These are phyloP conservation scores for Coprinopsis strossmayeri DNA, from an alignment of 768 basidiomycete species.

Conservation along the genomic window DNA sequence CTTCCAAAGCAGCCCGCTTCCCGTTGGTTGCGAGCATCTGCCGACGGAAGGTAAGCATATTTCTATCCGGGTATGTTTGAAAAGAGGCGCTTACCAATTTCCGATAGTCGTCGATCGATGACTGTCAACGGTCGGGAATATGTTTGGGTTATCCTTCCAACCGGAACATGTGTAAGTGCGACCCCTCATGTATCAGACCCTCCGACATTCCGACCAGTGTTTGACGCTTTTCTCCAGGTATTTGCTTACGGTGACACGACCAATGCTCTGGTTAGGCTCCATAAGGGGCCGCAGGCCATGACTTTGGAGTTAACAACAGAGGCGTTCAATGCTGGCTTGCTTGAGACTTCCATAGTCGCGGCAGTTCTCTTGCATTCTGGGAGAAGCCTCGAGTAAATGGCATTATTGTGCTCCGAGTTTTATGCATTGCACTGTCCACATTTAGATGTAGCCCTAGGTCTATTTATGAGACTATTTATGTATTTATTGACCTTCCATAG, in stretches of 20 bases:
- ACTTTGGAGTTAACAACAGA: slow-evolving; percentile 40
- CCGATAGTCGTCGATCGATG: slow-evolving; percentile 1
- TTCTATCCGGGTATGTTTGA: too few relatives aligned
- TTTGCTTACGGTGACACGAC: not conserved
- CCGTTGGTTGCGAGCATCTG: slow-evolving; percentile 37
- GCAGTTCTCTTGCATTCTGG: slow-evolving; percentile 40
- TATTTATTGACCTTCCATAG: not conserved
- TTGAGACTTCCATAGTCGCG: slow-evolving; percentile 38
- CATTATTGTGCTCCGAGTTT: too few relatives aligned
- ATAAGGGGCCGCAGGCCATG: slow-evolving; percentile 22
- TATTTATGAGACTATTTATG: not conserved
- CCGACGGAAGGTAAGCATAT: slow-evolving; percentile 30
- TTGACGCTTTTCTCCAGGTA: not conserved
- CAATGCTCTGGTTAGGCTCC: slow-evolving; percentile 26
- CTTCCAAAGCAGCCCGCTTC: slow-evolving; percentile 26
- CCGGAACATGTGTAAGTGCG: slow-evolving; percentile 1
- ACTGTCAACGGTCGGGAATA: slow-evolving; percentile 1
- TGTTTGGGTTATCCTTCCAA: not conserved
- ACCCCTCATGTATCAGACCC: not conserved
- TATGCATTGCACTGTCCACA: too few relatives aligned
- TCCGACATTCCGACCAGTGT: not conserved
- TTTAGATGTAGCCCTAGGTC: not conserved
- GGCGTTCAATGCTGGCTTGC: slow-evolving; percentile 38
- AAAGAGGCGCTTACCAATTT: too few relatives aligned
- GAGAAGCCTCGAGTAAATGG: slow-evolving; percentile 30